Evolutionary conservation across 1,284 basidiomycete species (phyloP).

Genomic region (Coniophora puteana): DNA sequence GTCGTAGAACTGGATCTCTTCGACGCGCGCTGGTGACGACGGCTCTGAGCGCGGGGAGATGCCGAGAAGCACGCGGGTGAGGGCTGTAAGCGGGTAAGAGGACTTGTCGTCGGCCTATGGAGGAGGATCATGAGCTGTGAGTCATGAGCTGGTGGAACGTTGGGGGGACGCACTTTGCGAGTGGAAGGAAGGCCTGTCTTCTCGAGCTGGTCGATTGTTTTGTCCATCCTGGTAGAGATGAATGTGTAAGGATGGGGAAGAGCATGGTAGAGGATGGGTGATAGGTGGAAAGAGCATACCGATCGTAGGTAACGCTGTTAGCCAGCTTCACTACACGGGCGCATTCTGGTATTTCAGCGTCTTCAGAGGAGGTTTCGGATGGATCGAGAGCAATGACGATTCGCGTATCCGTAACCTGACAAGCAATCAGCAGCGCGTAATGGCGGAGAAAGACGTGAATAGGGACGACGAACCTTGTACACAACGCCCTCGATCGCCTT

Average conservation of each 20-base stretch:
- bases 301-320: slow-evolving; percentile 89
- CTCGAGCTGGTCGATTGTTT: slow-evolving; percentile 65
- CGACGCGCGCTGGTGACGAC: slow-evolving; percentile 28
- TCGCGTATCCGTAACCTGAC: slow-evolving; percentile 69
- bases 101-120: slow-evolving; percentile 35
- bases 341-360: slow-evolving; percentile 78
- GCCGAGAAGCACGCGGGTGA: slow-evolving; percentile 69
- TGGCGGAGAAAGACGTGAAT: neutral
- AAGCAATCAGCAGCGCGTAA: slow-evolving; percentile 7
- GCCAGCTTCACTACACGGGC: slow-evolving; percentile 86
- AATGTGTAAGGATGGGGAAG: neutral
- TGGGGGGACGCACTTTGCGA: slow-evolving; percentile 14
- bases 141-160: slow-evolving; percentile 8
- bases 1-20: slow-evolving; percentile 71
- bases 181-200: slow-evolving; percentile 34
- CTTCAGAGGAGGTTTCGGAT: slow-evolving; percentile 53
- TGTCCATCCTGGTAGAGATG: slow-evolving; percentile 67
- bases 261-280: neutral
- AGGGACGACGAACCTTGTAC: slow-evolving; percentile 54
- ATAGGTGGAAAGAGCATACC: slow-evolving; percentile 39
- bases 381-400: slow-evolving; percentile 75
- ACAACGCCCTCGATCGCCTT: slow-evolving; percentile 71
- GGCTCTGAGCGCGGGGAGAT: slow-evolving; percentile 42
- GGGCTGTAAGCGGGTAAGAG: slow-evolving; percentile 39
- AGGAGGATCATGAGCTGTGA: slow-evolving; percentile 6